Base-by-base conservation (phyloP, 1,139 yeast genomes). In the Blastobotrys aristatus region DNA sequence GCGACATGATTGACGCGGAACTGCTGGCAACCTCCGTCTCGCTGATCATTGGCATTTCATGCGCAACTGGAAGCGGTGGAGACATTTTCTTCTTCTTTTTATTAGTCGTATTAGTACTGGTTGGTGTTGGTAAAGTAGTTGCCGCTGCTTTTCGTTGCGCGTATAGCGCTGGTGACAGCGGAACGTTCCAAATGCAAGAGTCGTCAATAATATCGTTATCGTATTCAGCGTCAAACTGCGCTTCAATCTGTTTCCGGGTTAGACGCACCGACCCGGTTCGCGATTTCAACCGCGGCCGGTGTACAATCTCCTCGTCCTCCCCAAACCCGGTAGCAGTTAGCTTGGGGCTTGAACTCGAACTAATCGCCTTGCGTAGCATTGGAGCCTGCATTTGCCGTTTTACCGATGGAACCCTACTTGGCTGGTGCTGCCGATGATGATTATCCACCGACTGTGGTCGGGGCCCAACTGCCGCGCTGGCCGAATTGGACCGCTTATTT, bases 121-220 rank as follows among this genome's bases (percentile, higher is more conserved):
- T 32, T 32, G 17, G 13, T 26, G 8, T 27, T 42, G 35, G 26
- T 35, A 17, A 24, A 18, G 22, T 31, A 27, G 14, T 21, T 16
- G 38, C 42, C 24, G 14, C 27, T 21, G 22, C 26, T 24, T 44
- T 30, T 46, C 57, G 65, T 47, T 66, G 64, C 6, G 68, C 66
- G 43, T 61, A 65, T 14, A 68, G 62, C 0, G 84, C 74, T 46
- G 79, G 82, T 0, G 84, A 74, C 40, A 79, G 64, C 1, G 88
- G 89, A 14, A 82, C 84, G 56, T 82, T 82, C 66, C 72, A 80
- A 52, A 80, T 76, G 30, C 75, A 68, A 16, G 73, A 67, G 46
- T 76, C 76, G 43, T 71, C 77, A 10, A 32, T 17, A 5, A 81
- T 79, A 47, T 76, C 80, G 47, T 68, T 72, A 46, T 76, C 80